A percentile compares a stretch with the other conserved stretches of the same genome.
phyloP scores from a whole-genome alignment of 2,329 filamentous ascomycete genomes.

The Cordyceps militaris region DNA sequence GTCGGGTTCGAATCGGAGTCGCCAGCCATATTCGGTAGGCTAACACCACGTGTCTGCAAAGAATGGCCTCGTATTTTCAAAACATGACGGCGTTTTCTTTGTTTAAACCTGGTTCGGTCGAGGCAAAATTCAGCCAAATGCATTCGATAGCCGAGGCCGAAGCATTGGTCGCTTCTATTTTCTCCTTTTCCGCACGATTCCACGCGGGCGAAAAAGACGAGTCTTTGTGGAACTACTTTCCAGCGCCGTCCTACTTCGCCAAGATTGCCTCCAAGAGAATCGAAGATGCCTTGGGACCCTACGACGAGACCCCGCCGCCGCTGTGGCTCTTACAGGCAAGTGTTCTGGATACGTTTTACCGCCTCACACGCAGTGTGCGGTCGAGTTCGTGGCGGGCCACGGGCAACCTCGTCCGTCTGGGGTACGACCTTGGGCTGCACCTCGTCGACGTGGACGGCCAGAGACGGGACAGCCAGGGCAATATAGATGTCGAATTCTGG shows the following conservation, averaged over 20 bases:
- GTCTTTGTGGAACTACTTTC: background rate
- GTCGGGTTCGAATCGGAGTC: background rate
- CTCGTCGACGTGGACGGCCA: conserved; percentile 19
- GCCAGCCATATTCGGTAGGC: background rate
- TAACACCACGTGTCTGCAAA: background rate
- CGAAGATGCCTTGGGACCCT: conserved; percentile 25
- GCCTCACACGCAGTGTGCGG: conserved; percentile 28
- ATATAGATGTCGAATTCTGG: background rate
- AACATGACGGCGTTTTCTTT: background rate
- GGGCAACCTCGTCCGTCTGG: conserved; percentile 22
- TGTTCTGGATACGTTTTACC: conserved; percentile 27
- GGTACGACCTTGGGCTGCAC: conserved; percentile 30
- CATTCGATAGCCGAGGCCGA: background rate
- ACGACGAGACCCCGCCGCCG: conserved; percentile 25
- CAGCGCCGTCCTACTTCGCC: background rate
- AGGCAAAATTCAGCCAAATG: background rate
- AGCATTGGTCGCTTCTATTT: background rate
- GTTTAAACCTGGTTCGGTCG: background rate
- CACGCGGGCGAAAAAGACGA: background rate
- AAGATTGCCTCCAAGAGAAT: conserved; percentile 20
- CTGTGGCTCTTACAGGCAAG: conserved; percentile 30
- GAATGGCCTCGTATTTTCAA: background rate
- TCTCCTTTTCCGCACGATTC: background rate
- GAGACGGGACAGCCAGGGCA: background rate
- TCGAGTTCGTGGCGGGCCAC: conserved; percentile 30